These are phyloP conservation scores for Gossypium herbaceum DNA, from an alignment of 345 rosid genomes.

Conservation along the genomic window DNA sequence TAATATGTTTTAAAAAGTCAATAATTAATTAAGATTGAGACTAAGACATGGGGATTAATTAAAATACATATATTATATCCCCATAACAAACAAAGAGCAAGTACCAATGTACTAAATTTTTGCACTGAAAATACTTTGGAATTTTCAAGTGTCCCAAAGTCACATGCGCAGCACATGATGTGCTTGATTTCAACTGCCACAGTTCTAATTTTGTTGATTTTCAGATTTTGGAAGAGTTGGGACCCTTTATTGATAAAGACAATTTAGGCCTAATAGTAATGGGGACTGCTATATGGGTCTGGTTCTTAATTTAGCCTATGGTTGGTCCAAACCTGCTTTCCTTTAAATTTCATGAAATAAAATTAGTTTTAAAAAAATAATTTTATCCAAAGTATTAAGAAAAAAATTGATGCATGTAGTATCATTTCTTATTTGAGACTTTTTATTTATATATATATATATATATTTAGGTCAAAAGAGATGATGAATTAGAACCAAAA, in stretches of 20 bases:
- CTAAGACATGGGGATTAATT: not conserved
- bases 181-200: constrained; percentile 23
- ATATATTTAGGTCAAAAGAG: not conserved
- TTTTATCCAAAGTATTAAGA: too few relatives aligned
- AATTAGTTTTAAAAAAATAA: too few relatives aligned
- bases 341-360: not conserved
- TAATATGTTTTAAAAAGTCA: not conserved
- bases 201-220: not conserved
- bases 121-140: constrained; percentile 9
- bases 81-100: not conserved
- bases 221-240: constrained; percentile 10
- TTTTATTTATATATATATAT: not conserved
- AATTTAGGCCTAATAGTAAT: constrained; percentile 8
- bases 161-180: constrained; percentile 33
- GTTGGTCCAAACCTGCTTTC: constrained; percentile 22
- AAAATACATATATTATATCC: not conserved
- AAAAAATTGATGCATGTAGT: not conserved
- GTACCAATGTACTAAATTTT: constrained; percentile 10
- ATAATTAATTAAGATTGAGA: not conserved
- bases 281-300: not conserved
- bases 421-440: not conserved
- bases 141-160: constrained; percentile 22
- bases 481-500: not conserved
- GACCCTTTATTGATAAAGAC: constrained; percentile 15
- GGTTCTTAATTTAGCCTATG: constrained; percentile 14